Percentiles rank a stretch among this genome's conserved stretches.
Conservation (phyloP, 495 filamentous ascomycete species). For the Aspergillus carlsbadensis region DNA sequence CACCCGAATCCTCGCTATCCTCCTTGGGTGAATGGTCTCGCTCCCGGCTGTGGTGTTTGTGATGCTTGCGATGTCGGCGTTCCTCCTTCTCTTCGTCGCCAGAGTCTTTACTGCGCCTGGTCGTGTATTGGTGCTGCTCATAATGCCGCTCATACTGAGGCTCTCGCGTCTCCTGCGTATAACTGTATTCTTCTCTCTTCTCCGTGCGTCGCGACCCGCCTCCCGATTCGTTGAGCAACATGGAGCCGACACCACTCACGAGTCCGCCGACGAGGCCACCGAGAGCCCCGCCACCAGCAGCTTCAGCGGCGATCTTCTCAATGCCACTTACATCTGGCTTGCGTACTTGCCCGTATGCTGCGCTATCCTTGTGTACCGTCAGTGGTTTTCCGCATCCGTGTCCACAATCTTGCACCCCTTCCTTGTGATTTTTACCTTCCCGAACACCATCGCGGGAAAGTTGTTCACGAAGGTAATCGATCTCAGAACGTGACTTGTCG, state of each 20-base stretch:
- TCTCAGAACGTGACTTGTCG: slow-evolving; percentile 57
- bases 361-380: slow-evolving; percentile 47
- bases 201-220: neutral
- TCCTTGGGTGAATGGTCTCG: neutral
- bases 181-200: neutral
- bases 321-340: slow-evolving; percentile 30
- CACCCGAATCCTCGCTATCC: neutral
- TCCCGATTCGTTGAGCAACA: slow-evolving; percentile 36
- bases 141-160: neutral
- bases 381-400: slow-evolving; percentile 81
- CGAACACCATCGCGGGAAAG: slow-evolving; percentile 74
- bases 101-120: neutral
- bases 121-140: neutral
- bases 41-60: slow-evolving; percentile 1
- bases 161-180: slow-evolving; percentile 11
- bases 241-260: slow-evolving; percentile 46
- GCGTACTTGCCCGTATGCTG: slow-evolving; percentile 27
- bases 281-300: slow-evolving; percentile 46
- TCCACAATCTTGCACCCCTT: slow-evolving; percentile 77
- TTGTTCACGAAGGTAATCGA: slow-evolving; percentile 63
- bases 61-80: neutral
- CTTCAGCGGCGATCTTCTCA: slow-evolving; percentile 42
- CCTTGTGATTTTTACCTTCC: slow-evolving; percentile 76
- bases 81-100: neutral
- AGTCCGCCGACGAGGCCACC: slow-evolving; percentile 53